Evolutionary conservation across 306 rosid species (phyloP), one percentile per base, ranked within the genome.

Genomic region (Inga leiocalycina): DNA sequence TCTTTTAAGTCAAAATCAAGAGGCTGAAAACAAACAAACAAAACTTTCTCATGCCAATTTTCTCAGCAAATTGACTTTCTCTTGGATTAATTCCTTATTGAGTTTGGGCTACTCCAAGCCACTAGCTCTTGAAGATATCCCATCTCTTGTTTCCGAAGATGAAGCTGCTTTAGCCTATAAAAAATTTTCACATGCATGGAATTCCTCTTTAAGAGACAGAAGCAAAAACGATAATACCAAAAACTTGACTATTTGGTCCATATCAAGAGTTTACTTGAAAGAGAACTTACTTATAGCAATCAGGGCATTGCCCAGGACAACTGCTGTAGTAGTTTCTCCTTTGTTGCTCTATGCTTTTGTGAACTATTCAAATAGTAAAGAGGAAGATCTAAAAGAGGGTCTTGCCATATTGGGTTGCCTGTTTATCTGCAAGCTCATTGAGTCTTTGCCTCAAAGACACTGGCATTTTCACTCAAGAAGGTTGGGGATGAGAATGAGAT

Each of bases 401-500:
- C 66, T 92, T 86, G 76, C 73, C 6, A 84, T 94, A 24, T 46
- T 94, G 20, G 92, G 91, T 49, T 80, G 82, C 48, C 45, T 94
- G 43, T 72, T 92, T 81, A 17, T 90, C 13, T 20, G 86, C 67
- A 94, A 89, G 81, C 48, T 87, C 39, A 75, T 88, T 37, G 97
- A 94, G 17, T 92, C 96, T 13, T 62, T 94, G 46, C 78, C 90
- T 10, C 97, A 94, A 39, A 91, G 96, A 61, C 98, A 91, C 51
- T 91, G 93, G 87, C 90, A 59, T 73, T 92, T 92, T 71, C n/a
- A 46, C 45, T 81, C 97, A 19, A 89, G 90, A 84, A 91, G 94
- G 84, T 88, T 87, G 0, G 97, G 95, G 0, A 88, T 92, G 97
- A 86, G 89, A 74, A 93, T 94, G 89, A 87, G 98, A 79, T 92